These are phyloP conservation scores for Carex pumila DNA, from an alignment of 176 grass and related monocot species.

Conservation along the genomic window DNA sequence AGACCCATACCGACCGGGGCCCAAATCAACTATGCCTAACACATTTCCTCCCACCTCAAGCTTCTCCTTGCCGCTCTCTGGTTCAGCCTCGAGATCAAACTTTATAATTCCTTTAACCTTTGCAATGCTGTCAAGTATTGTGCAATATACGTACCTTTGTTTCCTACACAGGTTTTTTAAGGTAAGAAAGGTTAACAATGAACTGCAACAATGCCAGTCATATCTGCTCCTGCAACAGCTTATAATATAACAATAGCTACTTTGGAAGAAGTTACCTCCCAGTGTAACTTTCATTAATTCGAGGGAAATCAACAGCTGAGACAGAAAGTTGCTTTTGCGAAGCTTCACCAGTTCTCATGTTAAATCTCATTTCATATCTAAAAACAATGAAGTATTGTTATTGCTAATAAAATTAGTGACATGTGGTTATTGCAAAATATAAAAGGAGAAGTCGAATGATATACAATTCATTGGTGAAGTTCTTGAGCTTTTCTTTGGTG, in stretches of 20 bases:
- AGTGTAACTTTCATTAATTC: slow-evolving; percentile 82
- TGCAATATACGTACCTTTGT: slow-evolving; percentile 61
- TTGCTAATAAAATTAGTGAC: background rate
- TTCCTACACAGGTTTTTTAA: slow-evolving; percentile 35
- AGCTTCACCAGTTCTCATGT: slow-evolving; percentile 77
- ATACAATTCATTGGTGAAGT: slow-evolving; percentile 75
- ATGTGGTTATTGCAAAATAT: background rate
- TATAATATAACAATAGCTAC: slow-evolving; percentile 9
- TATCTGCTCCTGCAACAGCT: background rate
- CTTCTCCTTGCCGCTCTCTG: slow-evolving; percentile 45
- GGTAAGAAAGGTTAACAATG: background rate
- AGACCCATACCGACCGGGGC: slow-evolving; percentile 60
- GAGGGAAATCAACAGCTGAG: slow-evolving; percentile 87
- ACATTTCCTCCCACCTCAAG: slow-evolving; percentile 83
- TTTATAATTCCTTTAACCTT: slow-evolving; percentile 74
- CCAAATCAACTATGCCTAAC: slow-evolving; percentile 62
- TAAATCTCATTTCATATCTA: slow-evolving; percentile 95
- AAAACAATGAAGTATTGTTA: slow-evolving; percentile 1
- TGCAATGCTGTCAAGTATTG: slow-evolving; percentile 55
- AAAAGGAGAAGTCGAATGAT: slow-evolving; percentile 3
- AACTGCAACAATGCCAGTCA: background rate
- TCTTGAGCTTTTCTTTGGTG: slow-evolving; percentile 52
- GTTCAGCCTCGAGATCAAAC: slow-evolving; percentile 72
- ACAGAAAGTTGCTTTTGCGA: slow-evolving; percentile 78
- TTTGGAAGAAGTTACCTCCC: slow-evolving; percentile 44